phyloP scores from a whole-genome alignment of 164 flowering plant species.

The Hamamelis virginiana region DNA sequence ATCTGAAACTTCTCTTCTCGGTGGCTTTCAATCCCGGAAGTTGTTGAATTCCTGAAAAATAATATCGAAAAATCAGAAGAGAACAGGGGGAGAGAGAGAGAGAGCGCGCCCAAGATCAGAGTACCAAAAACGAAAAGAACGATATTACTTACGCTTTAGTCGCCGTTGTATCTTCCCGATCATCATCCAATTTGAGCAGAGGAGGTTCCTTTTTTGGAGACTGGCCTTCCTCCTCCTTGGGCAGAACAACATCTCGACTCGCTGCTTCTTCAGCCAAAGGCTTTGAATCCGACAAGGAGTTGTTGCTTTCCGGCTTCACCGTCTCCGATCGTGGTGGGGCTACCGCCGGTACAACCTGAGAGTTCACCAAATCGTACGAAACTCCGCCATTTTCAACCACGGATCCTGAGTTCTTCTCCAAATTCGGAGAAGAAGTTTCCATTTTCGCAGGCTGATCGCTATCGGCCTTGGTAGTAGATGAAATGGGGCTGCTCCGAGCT shows the following conservation, averaged over 20 bases:
- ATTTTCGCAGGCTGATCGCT: conserved; percentile 43
- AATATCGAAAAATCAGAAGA: neutral
- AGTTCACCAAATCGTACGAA: conserved; percentile 30
- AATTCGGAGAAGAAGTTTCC: conserved; percentile 43
- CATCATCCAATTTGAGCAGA: conserved; percentile 28
- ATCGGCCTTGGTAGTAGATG: conserved; percentile 36
- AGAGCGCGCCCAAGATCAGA: neutral
- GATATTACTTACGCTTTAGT: conserved; percentile 43
- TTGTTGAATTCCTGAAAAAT: conserved; percentile 34
- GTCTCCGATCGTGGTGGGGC: conserved; percentile 27
- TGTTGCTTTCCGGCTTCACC: conserved; percentile 30
- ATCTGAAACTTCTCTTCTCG: conserved; percentile 75
- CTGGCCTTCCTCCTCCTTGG: conserved; percentile 34
- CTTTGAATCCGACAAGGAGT: conserved; percentile 31
- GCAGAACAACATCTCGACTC: conserved; percentile 16
- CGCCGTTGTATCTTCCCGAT: conserved; percentile 23
- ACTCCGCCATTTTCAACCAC: conserved; percentile 40
- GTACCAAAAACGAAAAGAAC: conserved; percentile 4
- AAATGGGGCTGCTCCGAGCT: conserved; percentile 29
- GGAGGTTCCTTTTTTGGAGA: conserved; percentile 49
- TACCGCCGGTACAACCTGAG: conserved; percentile 16
- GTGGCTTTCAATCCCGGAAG: conserved; percentile 33
- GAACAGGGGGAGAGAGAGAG: too few relatives aligned
- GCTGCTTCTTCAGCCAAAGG: conserved; percentile 32
- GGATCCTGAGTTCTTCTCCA: conserved; percentile 46